Base-by-base conservation (phyloP, 1,284 basidiomycete species). In the Rhodotorula sp. region DNA sequence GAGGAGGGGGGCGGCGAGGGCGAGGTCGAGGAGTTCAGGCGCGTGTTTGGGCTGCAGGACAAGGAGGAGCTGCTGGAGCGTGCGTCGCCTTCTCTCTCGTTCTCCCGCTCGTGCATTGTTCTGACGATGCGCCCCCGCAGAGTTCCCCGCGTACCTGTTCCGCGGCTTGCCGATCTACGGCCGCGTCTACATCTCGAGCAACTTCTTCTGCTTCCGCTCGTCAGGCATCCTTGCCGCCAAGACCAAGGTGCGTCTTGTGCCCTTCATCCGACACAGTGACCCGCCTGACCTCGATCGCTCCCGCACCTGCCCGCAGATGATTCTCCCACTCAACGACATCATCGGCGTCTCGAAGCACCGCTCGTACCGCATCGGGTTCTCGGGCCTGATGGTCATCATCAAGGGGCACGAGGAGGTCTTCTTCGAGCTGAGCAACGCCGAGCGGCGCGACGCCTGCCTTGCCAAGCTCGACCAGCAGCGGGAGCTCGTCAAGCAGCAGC, bases 401-500 rank as follows among this genome's bases (percentile, higher is more conserved):
- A 91, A 91, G 78, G 96, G 96, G 0, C 91, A 97, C 80, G 96
- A 98, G 83, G 96, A 99, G 80, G 85, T 99, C 4, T 99, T 98
- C 84, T 90, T 98, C 77, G 96, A 98, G 82, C 96, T 99, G 80
- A 84, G 86, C 55, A 89, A 89, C 19, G 86, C 88, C 69, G 88
- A 91, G 64, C 89, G 91, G 64, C 87, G 94, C 46, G 86, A 89
- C 71, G 87, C 89, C 7, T 93, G 95, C 79, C 86, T 90, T 27
- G 81, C 81, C 7, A 84, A 94, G 27, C 84, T 99, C 58, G 88
- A 94, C 73, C 85, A 86, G 46, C 91, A 94, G 80, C 87, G 94
- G 80, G 93, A 95, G 67, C 87, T 87, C 56, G 83, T 88, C n/a
- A 85, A 86, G 67, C 84, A 83, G 67, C 84, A 88, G 53, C 70